A percentile compares a stretch with the other conserved stretches of the same genome.
Conservation (phyloP, 106 monocot species). For the Allium fistulosum region DNA sequence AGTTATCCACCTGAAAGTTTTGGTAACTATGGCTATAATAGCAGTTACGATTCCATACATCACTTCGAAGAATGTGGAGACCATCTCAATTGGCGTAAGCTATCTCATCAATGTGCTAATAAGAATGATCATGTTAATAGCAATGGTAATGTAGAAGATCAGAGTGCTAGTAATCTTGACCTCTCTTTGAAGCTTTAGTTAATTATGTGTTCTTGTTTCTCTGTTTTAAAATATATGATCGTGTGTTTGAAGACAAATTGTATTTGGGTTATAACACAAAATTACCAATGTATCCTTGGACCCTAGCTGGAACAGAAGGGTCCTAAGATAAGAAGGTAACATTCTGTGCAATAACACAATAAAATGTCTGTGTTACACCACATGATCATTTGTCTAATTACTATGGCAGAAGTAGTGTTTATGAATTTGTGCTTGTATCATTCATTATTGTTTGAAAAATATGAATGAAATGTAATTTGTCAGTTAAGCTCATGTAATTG, state of each 20-base stretch:
- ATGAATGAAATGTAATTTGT: neutral
- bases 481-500: neutral
- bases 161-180: conserved; percentile 11
- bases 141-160: neutral
- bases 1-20: conserved; percentile 4
- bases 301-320: neutral
- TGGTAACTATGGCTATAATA: neutral
- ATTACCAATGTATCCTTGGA: neutral
- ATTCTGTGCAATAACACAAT: neutral
- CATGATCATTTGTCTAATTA: neutral
- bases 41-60: conserved; percentile 9
- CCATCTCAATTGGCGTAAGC: conserved; percentile 46
- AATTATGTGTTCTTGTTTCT: neutral
- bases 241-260: no score
- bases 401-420: neutral
- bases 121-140: neutral
- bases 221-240: neutral
- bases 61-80: conserved; percentile 16
- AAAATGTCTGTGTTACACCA: neutral
- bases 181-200: conserved; percentile 33
- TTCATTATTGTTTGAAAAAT: neutral
- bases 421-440: neutral
- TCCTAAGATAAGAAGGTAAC: neutral
- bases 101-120: conserved; percentile 9
- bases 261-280: neutral